Evolutionary conservation across 2,329 filamentous ascomycete species (phyloP), one percentile per base, ranked within the genome.

Genomic region (Coniella lustricola): DNA sequence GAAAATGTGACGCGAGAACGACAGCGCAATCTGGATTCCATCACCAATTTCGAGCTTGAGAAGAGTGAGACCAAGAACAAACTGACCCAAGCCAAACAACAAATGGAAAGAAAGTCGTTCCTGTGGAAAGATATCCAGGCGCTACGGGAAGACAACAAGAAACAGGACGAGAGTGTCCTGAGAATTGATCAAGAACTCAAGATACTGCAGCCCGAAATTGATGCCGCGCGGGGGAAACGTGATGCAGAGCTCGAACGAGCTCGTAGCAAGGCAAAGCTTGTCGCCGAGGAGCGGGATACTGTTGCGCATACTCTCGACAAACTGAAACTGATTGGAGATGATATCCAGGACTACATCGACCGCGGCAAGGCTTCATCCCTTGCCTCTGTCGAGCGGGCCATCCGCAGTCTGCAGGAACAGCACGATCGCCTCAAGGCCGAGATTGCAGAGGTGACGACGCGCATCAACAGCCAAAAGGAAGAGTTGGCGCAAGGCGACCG

Each of bases 301-400:
- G 73, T 97, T 13, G 79, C 82, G 4, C 82, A 83, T 52, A 93
- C 82, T 25, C 73, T 93, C 46, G 84, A 84, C 59, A 84, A 91
- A 62, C 78, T 98, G 45, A 82, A 81, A 57, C 74, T 85, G 64
- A 76, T 88, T 39, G 86, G 88, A 54, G 72, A 76, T 45, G 86
- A 91, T 44, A 95, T 98, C 53, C 79, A 82, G 52, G 79, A 81
- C 32, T 98, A 97, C 62, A 69, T 87, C 35, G 79, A 88, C 47
- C 76, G 82, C 34, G 88, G 85, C 48, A 91, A 90, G 0, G 79
- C 84, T 3, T 73, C 75, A 31, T 84, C 86, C 55, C 78, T 97
- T 33, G 76, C 77, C 10, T 75, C 76, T 17, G 87, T 87, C 57
- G 78, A 84, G 59, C 75, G 77, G 20, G 82, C 87, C 42, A 84